Percentiles rank a stretch among this genome's conserved stretches.
These are phyloP conservation scores for Eucalyptus leucophloia DNA, from an alignment of 345 rosid genomes.

Conservation along the genomic window DNA sequence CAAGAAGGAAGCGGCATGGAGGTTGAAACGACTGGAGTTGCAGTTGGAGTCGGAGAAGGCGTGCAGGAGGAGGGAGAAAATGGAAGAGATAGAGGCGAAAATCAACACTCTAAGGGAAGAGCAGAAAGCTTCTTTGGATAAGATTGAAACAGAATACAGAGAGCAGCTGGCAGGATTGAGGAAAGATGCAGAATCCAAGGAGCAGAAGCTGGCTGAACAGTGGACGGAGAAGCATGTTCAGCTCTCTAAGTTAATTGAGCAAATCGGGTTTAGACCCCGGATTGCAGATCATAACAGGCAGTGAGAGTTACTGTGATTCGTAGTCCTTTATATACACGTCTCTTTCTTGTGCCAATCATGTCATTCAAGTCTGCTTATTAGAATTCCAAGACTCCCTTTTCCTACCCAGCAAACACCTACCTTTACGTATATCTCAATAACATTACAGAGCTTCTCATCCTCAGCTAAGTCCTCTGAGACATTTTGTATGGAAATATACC, in stretches of 20 bases:
- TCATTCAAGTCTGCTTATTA: neutral
- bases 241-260: slow-evolving; percentile 75
- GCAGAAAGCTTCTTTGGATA: slow-evolving; percentile 52
- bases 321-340: neutral
- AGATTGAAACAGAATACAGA: slow-evolving; percentile 68
- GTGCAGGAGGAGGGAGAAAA: slow-evolving; percentile 66
- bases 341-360: neutral
- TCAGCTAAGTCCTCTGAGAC: neutral
- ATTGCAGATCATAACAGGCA: neutral
- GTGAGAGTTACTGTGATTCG: neutral
- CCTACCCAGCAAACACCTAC: neutral
- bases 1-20: slow-evolving; percentile 95
- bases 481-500: neutral
- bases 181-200: slow-evolving; percentile 81
- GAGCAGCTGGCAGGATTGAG: slow-evolving; percentile 64
- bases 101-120: slow-evolving; percentile 87
- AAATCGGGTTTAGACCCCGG: slow-evolving; percentile 52
- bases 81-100: slow-evolving; percentile 79
- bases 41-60: slow-evolving; percentile 92
- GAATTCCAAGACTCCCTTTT: neutral
- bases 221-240: slow-evolving; percentile 65
- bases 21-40: slow-evolving; percentile 79
- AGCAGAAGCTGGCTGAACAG: slow-evolving; percentile 84
- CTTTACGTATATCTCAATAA: neutral
- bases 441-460: neutral